A percentile compares a stretch with the other conserved stretches of the same genome.
phyloP scores from a whole-genome alignment of 1,284 basidiomycete genomes.

The Anthracocystis walkeri region DNA sequence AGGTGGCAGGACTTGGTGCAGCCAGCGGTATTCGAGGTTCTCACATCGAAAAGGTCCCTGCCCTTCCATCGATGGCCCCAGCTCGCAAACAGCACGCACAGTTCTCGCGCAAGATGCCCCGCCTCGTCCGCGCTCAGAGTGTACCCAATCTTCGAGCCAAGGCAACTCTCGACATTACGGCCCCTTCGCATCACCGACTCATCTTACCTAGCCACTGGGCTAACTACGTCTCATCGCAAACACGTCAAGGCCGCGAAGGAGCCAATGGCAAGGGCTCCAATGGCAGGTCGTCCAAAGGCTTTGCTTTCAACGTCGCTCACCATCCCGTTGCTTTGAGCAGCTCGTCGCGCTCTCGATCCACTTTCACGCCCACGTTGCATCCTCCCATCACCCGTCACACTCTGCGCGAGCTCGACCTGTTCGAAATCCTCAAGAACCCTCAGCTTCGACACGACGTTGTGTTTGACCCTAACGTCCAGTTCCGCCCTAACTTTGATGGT shows the following conservation, averaged over 20 bases:
- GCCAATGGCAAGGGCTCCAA: constrained; percentile 2
- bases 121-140: constrained; percentile 46
- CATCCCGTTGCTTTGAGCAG: constrained; percentile 16
- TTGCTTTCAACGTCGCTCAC: constrained; percentile 25
- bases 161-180: constrained; percentile 38
- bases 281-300: constrained; percentile 18
- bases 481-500: constrained; percentile 70
- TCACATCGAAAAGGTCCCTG: constrained; percentile 3
- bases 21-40: neutral
- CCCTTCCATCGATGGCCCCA: constrained; percentile 15
- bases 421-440: constrained; percentile 85
- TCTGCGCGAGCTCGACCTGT: constrained; percentile 84
- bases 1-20: neutral
- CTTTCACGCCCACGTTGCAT: constrained; percentile 74
- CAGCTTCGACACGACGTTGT: constrained; percentile 92
- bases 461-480: constrained; percentile 74
- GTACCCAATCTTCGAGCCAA: constrained; percentile 52
- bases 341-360: constrained; percentile 33
- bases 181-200: constrained; percentile 43
- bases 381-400: constrained; percentile 86
- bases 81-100: constrained; percentile 21
- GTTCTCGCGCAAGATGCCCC: constrained; percentile 24
- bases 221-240: constrained; percentile 25
- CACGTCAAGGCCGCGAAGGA: constrained; percentile 27
- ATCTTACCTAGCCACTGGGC: constrained; percentile 43